phyloP scores from a whole-genome alignment of 2,329 filamentous ascomycete genomes.

The Parastagonospora nodorum region DNA sequence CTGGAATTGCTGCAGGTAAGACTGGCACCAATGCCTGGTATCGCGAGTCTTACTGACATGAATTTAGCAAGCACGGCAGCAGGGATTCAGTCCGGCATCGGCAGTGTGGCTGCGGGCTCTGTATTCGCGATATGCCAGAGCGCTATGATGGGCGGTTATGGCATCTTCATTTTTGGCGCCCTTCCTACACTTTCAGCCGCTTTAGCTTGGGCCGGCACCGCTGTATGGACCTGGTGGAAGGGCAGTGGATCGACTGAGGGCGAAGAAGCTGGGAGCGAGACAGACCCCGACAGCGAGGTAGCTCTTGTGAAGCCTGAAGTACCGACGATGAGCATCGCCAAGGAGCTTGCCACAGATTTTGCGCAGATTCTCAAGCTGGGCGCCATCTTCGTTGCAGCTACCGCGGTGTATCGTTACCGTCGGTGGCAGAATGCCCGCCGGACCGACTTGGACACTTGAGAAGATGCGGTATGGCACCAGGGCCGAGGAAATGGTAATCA shows the following conservation, averaged over 20 bases:
- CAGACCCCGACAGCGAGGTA: background rate
- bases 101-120: conserved; percentile 21
- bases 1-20: conserved; percentile 6
- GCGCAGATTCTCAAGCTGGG: background rate
- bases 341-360: background rate
- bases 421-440: background rate
- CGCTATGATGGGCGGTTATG: conserved; percentile 32
- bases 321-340: background rate
- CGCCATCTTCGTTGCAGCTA: background rate
- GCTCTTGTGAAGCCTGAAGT: background rate
- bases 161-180: conserved; percentile 9
- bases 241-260: background rate
- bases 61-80: conserved; percentile 25
- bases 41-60: background rate
- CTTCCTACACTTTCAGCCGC: background rate
- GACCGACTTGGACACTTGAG: background rate
- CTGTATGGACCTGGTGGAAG: background rate
- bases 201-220: background rate
- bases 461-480: background rate
- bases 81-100: conserved; percentile 23
- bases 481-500: too few species aligned
- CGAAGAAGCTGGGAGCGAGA: background rate
- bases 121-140: conserved; percentile 30
- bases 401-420: background rate
- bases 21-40: background rate